Evolutionary conservation across 179 eudicot species (phyloP), one percentile per base, ranked within the genome.

Genomic region (Heliamphora pulchella): DNA sequence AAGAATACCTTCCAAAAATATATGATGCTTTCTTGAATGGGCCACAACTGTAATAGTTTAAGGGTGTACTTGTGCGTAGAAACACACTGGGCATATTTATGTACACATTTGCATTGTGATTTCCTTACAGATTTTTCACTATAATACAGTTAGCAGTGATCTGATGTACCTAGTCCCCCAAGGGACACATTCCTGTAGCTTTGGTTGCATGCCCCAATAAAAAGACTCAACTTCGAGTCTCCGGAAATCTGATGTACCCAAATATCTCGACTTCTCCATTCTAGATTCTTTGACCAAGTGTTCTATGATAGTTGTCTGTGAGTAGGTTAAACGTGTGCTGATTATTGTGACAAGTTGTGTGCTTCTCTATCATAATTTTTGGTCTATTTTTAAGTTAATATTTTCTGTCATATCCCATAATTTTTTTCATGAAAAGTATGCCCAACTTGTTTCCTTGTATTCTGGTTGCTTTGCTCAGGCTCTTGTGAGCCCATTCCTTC

Each of bases 401-500:
- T 17, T 51, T 64, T 8, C 63, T 39, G 18, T 51, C 2, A 66
- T 51, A 11, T 66, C 13, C 1, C 1, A 1, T 47, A 43, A 13
- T 10, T 66, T 48, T 66, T 51, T n/a, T 10, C 59, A 66, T 51
- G 63, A 13, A 13, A 11, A 13, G 71, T 8, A 11, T 67, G 39
- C 48, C 50, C 71, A 13, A 1, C 71, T 43, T 67, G 48, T 47
- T 10, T 69, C 41, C 39, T 71, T 53, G 58, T 73, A 39, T 75
- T 80, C 15, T 76, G 68, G 31, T 78, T 58, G 13, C 77, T 85
- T 63, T 80, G 79, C 65, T 84, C 82, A 96, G 99, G 97, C 99
- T 82, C 97, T 96, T 76, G 93, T 92, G 79, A 96, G 93, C 79
- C 90, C 88, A 46, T 92, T 94, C 76, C 91, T 96, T 70, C 86